Evolutionary conservation across 148 eudicot species (phyloP), one percentile per base, ranked within the genome.

Genomic region (Polygonum aviculare): DNA sequence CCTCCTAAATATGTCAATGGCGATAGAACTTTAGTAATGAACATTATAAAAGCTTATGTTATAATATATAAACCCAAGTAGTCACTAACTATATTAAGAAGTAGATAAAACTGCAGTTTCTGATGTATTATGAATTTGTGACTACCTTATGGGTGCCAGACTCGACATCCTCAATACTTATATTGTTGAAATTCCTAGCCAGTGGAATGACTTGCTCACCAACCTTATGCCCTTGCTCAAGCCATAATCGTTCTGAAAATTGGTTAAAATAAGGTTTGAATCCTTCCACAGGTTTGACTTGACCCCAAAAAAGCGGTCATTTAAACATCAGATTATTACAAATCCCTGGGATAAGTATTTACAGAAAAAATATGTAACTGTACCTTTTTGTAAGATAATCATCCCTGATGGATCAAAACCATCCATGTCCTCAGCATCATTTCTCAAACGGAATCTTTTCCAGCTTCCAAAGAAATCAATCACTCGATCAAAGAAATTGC

Each of bases 351-450:
- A 18, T 19, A 22, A 45, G 47, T 19, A 12, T 60, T 41, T 39
- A 59, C 14, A 57, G 18, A 59, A 35, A 47, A 45, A 19, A n/a
- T 19, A 59, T 7, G 33, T 7, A 75, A n/a, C 19, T 75, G 60
- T 78, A 88, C 98, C 98, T 86, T 87, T 94, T 80, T 90, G 93
- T 79, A 94, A 83, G 73, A 94, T 90, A 21, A 94, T 88, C 82
- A 94, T 80, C 72, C 98, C 98, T 69, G 98, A 88, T 82, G 98
- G 90, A 83, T 94, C 95, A 80, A 90, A 90, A 73, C 98, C 98
- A 83, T 91, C 95, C 82, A 84, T 69, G 83, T 90, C 88, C 67
- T 91, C 97, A 55, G 89, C 89, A 79, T 91, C 95, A 39, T 82
- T 84, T 72, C 84, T 85, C 67, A 91, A 81, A 52, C 72, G 86